Percentiles rank a stretch among this genome's conserved stretches.
phyloP scores from a whole-genome alignment of 371 early-diverging fungal species.

The Mortierella sp. region DNA sequence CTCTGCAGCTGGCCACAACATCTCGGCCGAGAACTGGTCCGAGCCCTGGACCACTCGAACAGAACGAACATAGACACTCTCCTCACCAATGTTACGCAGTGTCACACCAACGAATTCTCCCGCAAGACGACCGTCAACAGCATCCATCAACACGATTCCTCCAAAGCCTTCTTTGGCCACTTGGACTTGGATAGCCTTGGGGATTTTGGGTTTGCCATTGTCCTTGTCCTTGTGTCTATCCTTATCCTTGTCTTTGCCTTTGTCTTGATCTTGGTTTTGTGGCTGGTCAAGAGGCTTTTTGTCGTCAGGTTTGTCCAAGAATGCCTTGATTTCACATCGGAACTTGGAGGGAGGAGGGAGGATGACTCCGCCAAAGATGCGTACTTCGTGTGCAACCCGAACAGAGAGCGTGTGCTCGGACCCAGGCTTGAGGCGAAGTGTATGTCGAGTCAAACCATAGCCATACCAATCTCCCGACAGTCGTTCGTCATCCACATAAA shows the following conservation, averaged over 20 bases:
- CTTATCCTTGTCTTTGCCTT: too few species aligned
- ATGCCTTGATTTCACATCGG: conserved; percentile 13
- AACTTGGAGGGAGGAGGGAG: conserved; percentile 58
- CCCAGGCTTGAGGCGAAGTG: conserved; percentile 54
- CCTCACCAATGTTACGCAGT: conserved; percentile 38
- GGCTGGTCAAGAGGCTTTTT: too few species aligned
- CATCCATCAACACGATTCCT: conserved; percentile 39
- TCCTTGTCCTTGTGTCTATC: too few species aligned
- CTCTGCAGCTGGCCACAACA: neutral
- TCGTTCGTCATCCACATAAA: conserved; percentile 54
- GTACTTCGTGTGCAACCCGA: conserved; percentile 69
- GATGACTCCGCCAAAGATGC: conserved; percentile 67
- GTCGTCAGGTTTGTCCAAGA: neutral
- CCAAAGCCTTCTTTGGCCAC: conserved; percentile 35
- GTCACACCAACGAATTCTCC: conserved; percentile 46
- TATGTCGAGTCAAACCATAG: conserved; percentile 55
- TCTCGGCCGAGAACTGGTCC: conserved; percentile 5
- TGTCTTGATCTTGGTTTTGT: too few species aligned
- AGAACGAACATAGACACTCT: conserved; percentile 15
- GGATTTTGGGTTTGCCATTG: too few species aligned
- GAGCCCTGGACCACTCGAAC: conserved; percentile 19
- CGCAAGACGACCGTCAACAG: conserved; percentile 44
- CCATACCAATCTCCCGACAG: conserved; percentile 60
- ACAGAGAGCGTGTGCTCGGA: conserved; percentile 60
- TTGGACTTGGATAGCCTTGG: too few species aligned